A percentile compares a stretch with the other conserved stretches of the same genome.
phyloP scores from a whole-genome alignment of 1,284 basidiomycete species.

The Melampsora americana region DNA sequence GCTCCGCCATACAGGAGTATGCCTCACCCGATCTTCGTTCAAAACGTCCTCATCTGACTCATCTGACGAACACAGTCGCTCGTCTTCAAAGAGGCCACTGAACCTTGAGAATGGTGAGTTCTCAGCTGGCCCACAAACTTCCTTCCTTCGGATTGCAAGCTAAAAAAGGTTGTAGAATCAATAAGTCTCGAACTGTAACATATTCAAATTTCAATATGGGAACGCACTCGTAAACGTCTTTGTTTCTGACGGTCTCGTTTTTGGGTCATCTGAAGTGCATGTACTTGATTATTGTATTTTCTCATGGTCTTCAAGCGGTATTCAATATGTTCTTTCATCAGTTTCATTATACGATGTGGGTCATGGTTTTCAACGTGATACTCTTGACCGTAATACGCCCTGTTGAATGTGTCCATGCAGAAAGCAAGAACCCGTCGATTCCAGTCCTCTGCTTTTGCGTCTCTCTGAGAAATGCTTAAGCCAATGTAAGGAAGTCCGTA shows the following conservation, averaged over 20 bases:
- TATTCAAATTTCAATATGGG: too few species aligned
- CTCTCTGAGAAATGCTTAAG: neutral
- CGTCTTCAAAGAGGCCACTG: conserved; percentile 1
- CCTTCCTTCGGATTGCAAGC: neutral
- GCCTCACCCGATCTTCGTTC: conserved; percentile 2
- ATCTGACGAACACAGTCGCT: conserved; percentile 20
- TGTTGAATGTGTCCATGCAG: conserved; percentile 13
- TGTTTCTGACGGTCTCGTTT: neutral
- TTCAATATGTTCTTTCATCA: neutral
- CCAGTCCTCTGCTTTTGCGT: conserved; percentile 7
- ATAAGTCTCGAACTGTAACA: too few species aligned
- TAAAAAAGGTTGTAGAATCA: neutral
- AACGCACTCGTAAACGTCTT: too few species aligned
- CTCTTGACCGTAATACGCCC: neutral
- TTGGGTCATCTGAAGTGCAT: neutral
- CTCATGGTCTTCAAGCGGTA: conserved; percentile 9
- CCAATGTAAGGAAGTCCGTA: conserved; percentile 21
- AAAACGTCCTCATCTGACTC: neutral
- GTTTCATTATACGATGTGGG: neutral
- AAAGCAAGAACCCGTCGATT: neutral
- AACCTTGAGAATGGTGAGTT: neutral
- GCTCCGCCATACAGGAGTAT: conserved; percentile 19
- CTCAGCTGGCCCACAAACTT: neutral
- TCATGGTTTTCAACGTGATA: neutral
- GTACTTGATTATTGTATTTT: conserved; percentile 7